These are phyloP conservation scores for Ephemerocybe angulata DNA, from an alignment of 768 basidiomycete species.

Conservation along the genomic window DNA sequence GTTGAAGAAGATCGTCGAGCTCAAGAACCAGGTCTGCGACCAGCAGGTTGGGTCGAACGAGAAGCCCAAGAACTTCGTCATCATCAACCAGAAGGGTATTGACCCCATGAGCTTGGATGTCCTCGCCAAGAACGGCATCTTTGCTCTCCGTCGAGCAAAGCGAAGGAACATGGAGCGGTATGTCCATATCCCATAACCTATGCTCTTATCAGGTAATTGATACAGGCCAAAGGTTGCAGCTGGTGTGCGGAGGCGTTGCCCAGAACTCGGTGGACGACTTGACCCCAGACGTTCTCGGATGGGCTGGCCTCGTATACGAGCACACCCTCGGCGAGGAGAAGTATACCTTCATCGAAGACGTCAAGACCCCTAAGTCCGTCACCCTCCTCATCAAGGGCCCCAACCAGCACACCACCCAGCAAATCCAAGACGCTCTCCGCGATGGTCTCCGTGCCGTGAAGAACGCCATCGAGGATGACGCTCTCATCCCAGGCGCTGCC, in stretches of 20 bases:
- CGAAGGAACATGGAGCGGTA: conserved; percentile 98
- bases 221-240: conserved; percentile 84
- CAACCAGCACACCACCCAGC: conserved; percentile 92
- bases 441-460: conserved; percentile 96
- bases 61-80: conserved; percentile 83
- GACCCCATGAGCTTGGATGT: conserved; percentile 96
- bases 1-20: conserved; percentile 91
- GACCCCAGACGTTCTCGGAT: conserved; percentile 85
- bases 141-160: conserved; percentile 93
- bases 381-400: conserved; percentile 98
- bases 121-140: conserved; percentile 92
- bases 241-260: conserved; percentile 90
- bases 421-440: conserved; percentile 96
- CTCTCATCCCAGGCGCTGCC: conserved; percentile 91
- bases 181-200: conserved; percentile 15
- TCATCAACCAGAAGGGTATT: conserved; percentile 99
- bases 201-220: background rate
- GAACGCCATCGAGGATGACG: conserved; percentile 90
- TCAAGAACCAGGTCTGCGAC: conserved; percentile 96
- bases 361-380: conserved; percentile 91
- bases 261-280: conserved; percentile 99
- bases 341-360: conserved; percentile 96
- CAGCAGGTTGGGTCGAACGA: conserved; percentile 80
- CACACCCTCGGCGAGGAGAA: conserved; percentile 99
- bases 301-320: conserved; percentile 98